A percentile compares a stretch with the other conserved stretches of the same genome.
These are phyloP conservation scores for Yarrowia alimentaria DNA, from an alignment of 805 yeast species.

Conservation along the genomic window DNA sequence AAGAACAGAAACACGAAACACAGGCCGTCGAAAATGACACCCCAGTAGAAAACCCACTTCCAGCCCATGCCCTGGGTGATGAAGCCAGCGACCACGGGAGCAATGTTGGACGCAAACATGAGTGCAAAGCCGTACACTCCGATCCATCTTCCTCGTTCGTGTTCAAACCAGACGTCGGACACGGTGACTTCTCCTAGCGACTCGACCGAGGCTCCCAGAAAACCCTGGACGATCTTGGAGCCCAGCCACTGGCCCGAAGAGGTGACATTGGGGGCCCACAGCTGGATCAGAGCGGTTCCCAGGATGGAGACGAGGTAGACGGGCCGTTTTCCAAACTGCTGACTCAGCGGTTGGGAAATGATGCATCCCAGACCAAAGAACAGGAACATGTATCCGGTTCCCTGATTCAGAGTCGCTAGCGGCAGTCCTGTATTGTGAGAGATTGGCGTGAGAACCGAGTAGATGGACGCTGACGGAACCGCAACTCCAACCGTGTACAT, in stretches of 20 bases:
- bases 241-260: slow-evolving; percentile 45
- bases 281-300: slow-evolving; percentile 44
- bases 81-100: slow-evolving; percentile 18
- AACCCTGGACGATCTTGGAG: slow-evolving; percentile 44
- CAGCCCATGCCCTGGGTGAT: slow-evolving; percentile 27
- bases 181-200: slow-evolving; percentile 63
- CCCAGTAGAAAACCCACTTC: slow-evolving; percentile 29
- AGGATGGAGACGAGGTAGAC: slow-evolving; percentile 45
- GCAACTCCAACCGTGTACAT: slow-evolving; percentile 48
- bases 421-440: slow-evolving; percentile 42
- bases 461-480: slow-evolving; percentile 49
- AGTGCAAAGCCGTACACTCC: slow-evolving; percentile 73
- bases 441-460: slow-evolving; percentile 46
- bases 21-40: slow-evolving; percentile 24
- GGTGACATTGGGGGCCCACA: slow-evolving; percentile 46
- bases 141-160: slow-evolving; percentile 69
- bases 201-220: slow-evolving; percentile 76
- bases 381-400: slow-evolving; percentile 52
- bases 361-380: slow-evolving; percentile 54
- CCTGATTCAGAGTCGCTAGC: slow-evolving; percentile 45
- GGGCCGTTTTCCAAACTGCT: slow-evolving; percentile 51
- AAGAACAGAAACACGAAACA: slow-evolving; percentile 21
- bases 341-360: slow-evolving; percentile 53
- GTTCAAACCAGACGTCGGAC: slow-evolving; percentile 73
- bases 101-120: slow-evolving; percentile 20